Evolutionary conservation across 805 yeast species (phyloP), one percentile per base, ranked within the genome.

Genomic region (Lachancea sp.): DNA sequence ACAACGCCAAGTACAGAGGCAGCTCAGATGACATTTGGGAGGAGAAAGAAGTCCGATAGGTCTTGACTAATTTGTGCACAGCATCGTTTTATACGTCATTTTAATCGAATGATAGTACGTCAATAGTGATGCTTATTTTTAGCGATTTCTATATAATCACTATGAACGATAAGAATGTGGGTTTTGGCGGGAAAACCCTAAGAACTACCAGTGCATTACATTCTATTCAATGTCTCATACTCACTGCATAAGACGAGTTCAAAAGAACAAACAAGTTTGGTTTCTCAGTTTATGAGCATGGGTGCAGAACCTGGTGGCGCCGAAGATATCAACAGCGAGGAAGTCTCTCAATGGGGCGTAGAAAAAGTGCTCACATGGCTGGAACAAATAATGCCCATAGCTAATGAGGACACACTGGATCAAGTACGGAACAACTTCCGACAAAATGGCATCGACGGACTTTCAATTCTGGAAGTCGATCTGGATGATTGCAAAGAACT

Each of bases 11-110:
- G 57, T 68, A 72, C 26, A 63, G 68, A 36, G 96, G 96, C 2
- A 77, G 83, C 49, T 78, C 90, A 38, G 96, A 89, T 57, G 90
- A 84, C 54, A 70, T 90, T 7, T 90, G 97, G 97, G 75, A 74
- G 40, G 65, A 59, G 43, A 24, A 22, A 25, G n/a, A 24, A 12
- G 25, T 21, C 21, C n/a, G 23, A 8, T 30, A 13, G 16, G 21
- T 11, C 16, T 5, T 15, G 33, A 26, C 5, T n/a, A 26, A n/a
- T n/a, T n/a, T n/a, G n/a, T n/a, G n/a, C n/a, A n/a, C n/a, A n/a
- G n/a, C n/a, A n/a, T n/a, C n/a, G n/a, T n/a, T n/a, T n/a, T n/a
- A n/a, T n/a, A n/a, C n/a, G n/a, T n/a, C n/a, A n/a, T n/a, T n/a
- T n/a, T n/a, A n/a, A n/a, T n/a, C n/a, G n/a, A n/a, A n/a, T n/a